Conservation (phyloP, 1,284 basidiomycete species). For the Pseudozyma flocculosa region DNA sequence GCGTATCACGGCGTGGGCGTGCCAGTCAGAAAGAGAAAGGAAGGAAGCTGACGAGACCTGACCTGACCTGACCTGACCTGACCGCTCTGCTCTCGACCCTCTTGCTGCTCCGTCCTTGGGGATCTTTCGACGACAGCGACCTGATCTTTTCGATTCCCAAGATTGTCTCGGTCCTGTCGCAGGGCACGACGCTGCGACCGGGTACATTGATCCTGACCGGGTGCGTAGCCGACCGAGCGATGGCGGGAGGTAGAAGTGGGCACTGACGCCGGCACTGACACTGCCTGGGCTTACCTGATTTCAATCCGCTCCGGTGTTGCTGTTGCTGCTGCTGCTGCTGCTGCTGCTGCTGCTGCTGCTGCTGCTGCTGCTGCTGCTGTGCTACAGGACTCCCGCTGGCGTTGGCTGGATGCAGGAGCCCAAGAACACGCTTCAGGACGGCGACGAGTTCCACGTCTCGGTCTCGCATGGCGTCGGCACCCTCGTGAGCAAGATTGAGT, state of each 20-base stretch:
- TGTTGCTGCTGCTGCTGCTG: no score
- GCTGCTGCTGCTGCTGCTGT: no score
- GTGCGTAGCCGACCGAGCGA: constrained; percentile 3
- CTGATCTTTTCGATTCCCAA: constrained; percentile 60
- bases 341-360: no score
- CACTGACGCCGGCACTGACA: no score
- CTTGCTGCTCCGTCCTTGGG: no score
- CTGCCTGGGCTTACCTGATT: no score
- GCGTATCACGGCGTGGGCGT: constrained; percentile 13
- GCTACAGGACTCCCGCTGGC: constrained; percentile 57
- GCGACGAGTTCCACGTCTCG: constrained; percentile 59
- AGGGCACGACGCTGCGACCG: constrained; percentile 36
- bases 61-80: no score
- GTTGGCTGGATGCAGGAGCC: constrained; percentile 58
- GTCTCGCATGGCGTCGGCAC: constrained; percentile 60
- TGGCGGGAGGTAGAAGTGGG: no score
- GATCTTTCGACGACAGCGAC: constrained; percentile 55
- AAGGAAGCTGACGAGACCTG: no score
- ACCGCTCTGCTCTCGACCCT: no score
- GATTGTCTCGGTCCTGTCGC: constrained; percentile 57
- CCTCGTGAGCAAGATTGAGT: constrained; percentile 61
- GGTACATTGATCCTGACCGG: constrained; percentile 51
- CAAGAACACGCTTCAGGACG: constrained; percentile 52
- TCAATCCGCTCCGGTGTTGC: no score
- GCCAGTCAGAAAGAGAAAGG: not conserved